Evolutionary conservation across 352 stramenopile genomes (phyloP).

Genomic region (Pythium myriotylum): DNA sequence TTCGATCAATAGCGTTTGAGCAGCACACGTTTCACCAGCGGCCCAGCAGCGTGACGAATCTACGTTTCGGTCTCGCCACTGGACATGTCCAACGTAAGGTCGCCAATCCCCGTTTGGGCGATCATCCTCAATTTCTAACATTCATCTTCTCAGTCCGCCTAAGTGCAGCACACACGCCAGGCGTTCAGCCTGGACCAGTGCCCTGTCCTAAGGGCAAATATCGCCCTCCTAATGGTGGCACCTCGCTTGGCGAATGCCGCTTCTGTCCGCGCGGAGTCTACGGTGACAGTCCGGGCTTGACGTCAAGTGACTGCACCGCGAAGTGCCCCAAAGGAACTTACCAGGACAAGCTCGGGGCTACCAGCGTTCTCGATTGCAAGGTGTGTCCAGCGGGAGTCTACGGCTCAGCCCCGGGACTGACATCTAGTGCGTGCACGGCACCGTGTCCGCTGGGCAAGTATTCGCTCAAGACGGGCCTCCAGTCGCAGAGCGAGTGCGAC

Average conservation of each 20-base stretch:
- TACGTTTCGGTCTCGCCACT: too few relatives aligned
- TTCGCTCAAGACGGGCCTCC: slow-evolving; percentile 54
- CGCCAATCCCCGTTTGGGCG: too few relatives aligned
- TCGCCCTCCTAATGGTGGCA: slow-evolving; percentile 43
- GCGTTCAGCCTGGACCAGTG: slow-evolving; percentile 48
- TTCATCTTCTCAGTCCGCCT: too few relatives aligned
- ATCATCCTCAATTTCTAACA: too few relatives aligned
- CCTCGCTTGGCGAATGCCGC: slow-evolving; percentile 60
- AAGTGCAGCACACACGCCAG: too few relatives aligned
- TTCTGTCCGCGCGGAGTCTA: slow-evolving; percentile 78
- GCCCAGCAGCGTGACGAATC: too few relatives aligned
- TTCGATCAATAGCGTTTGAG: too few relatives aligned
- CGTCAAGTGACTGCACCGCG: slow-evolving; percentile 63
- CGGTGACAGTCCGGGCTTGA: slow-evolving; percentile 59
- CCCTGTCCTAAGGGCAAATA: slow-evolving; percentile 74
- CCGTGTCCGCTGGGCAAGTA: slow-evolving; percentile 76
- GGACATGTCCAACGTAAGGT: too few relatives aligned
- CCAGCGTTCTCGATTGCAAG: slow-evolving; percentile 68
- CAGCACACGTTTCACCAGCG: too few relatives aligned
- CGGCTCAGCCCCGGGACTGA: slow-evolving; percentile 55
- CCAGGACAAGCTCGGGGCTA: slow-evolving; percentile 61
- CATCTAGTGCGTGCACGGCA: slow-evolving; percentile 51
- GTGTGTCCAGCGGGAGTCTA: slow-evolving; percentile 64
- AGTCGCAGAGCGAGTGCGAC: slow-evolving; percentile 59
- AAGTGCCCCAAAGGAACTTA: slow-evolving; percentile 77